Evolutionary conservation across 2,329 filamentous ascomycete genomes (phyloP).

Genomic region (Arthrinium puccinioides): DNA sequence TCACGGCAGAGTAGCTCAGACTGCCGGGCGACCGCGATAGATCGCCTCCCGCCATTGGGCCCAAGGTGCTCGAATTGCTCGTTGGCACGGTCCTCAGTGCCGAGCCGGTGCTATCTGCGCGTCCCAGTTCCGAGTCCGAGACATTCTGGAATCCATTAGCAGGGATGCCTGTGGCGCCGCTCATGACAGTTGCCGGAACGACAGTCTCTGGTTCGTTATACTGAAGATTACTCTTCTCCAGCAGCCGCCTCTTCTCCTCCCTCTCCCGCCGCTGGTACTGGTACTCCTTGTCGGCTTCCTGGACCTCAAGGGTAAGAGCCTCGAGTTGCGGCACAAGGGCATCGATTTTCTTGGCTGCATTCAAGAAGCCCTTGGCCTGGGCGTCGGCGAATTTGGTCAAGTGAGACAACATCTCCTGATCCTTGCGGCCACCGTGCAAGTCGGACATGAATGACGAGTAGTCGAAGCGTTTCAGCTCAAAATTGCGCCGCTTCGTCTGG

Average conservation of each 20-base stretch:
- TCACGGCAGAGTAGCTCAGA: constrained; percentile 37
- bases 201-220: constrained; percentile 64
- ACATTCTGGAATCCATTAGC: constrained; percentile 42
- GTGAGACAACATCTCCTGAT: constrained; percentile 92
- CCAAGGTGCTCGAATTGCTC: constrained; percentile 31
- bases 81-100: constrained; percentile 49
- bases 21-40: constrained; percentile 52
- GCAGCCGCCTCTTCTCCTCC: constrained; percentile 82
- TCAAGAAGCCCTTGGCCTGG: constrained; percentile 76
- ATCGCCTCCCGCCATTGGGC: constrained; percentile 29
- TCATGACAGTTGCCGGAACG: constrained; percentile 28
- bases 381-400: constrained; percentile 89
- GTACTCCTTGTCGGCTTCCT: constrained; percentile 90
- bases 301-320: constrained; percentile 81
- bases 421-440: constrained; percentile 96
- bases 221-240: constrained; percentile 79
- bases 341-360: constrained; percentile 81
- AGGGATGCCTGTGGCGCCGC: constrained; percentile 21
- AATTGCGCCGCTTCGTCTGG: constrained; percentile 85
- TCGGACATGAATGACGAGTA: constrained; percentile 99
- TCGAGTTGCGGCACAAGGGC: constrained; percentile 82
- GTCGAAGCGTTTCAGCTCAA: constrained; percentile 95
- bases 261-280: constrained; percentile 91
- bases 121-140: constrained; percentile 62
- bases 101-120: constrained; percentile 68